Evolutionary conservation across 2,329 filamentous ascomycete genomes (phyloP), one percentile per base, ranked within the genome.

Genomic region (Aplosporella prunicola): DNA sequence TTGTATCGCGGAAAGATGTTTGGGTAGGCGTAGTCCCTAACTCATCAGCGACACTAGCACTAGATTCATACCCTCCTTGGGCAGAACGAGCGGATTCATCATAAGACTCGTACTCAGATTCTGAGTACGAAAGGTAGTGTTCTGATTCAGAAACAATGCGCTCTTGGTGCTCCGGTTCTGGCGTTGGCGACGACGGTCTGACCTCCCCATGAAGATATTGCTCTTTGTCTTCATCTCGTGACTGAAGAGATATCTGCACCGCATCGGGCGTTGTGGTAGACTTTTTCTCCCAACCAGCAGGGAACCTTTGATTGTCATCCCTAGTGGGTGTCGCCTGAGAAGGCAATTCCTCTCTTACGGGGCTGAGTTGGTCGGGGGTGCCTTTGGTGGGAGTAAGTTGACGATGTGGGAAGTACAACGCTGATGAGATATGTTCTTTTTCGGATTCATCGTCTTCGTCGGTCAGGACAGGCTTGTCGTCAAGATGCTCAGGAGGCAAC

Each of bases 391-490:
- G 33, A 3, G 35, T 41, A 11, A 70, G 54, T 42, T 71, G 68
- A 49, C 84, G 78, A 63, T 89, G 84, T 27, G 84, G 84, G 32
- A 87, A 69, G 55, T 91, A 91, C 26, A 87, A 70, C 16, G 84
- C 84, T 20, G 82, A 89, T n/a, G 82, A 86, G 44, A 91, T 87
- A 58, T 89, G 84, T 57, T 91, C 84, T 55, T 83, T 78, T 41
- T 83, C 80, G 10, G 82, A 87, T 22, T 75, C 72, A n/a, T 74
- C 69, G 32, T 72, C 71, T 22, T 70, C 71, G 17, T 62, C 60
- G 15, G 33, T 38, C 10, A 23, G 26, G 3, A n/a, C 17, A 14
- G 42, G 30, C 31, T 42, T 43, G 30, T 35, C 38, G n/a, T 35
- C 27, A n/a, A 16, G 18, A n/a, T 32, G n/a, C 24, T 15, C 30